These are phyloP conservation scores for Podospora tetraspora DNA, from an alignment of 495 filamentous ascomycete genomes.

Conservation along the genomic window DNA sequence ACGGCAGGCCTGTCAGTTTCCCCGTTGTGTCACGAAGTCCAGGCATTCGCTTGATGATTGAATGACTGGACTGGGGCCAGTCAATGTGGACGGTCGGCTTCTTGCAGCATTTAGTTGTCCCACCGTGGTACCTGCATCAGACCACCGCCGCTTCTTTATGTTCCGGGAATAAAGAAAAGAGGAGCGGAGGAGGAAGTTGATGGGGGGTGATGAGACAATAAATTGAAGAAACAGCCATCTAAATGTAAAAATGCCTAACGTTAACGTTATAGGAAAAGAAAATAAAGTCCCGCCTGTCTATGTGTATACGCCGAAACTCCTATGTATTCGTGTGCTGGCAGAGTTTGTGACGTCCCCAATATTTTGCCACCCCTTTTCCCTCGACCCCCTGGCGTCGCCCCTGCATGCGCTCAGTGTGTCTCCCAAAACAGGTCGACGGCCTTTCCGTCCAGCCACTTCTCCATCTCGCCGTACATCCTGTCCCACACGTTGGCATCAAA, in stretches of 20 bases:
- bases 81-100: neutral
- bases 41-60: neutral
- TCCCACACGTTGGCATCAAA: slow-evolving; percentile 27
- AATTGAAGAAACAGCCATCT: neutral
- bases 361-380: neutral
- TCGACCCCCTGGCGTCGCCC: neutral
- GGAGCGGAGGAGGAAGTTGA: neutral
- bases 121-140: neutral
- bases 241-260: neutral
- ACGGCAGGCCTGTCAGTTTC: neutral
- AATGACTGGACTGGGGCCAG: neutral
- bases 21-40: neutral
- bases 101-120: neutral
- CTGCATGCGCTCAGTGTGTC: neutral
- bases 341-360: neutral
- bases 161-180: neutral
- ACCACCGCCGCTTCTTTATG: neutral
- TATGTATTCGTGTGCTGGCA: neutral
- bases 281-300: neutral
- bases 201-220: neutral
- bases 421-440: slow-evolving; percentile 31
- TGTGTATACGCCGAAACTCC: neutral
- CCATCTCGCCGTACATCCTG: slow-evolving; percentile 43
- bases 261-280: no score
- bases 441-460: slow-evolving; percentile 40